A percentile compares a stretch with the other conserved stretches of the same genome.
These are phyloP conservation scores for Reutealis trisperma DNA, from an alignment of 345 rosid genomes.

Conservation along the genomic window DNA sequence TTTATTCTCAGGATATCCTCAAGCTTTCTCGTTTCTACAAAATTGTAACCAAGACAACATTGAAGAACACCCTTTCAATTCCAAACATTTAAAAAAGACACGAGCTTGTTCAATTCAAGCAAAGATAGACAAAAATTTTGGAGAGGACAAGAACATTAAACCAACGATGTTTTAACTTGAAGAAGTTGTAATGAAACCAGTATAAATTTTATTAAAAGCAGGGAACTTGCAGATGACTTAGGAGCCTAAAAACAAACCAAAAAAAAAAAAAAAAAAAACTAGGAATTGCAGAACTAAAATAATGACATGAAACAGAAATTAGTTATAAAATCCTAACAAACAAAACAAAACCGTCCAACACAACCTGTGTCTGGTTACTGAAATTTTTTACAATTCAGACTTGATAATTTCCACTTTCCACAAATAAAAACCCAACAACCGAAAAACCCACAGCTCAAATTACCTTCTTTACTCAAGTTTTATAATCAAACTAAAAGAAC, in stretches of 20 bases:
- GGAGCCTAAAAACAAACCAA: slow-evolving; percentile 10
- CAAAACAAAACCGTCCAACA: slow-evolving; percentile 26
- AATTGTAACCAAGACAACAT: slow-evolving; percentile 12
- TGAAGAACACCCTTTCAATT: slow-evolving; percentile 10
- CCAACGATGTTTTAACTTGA: neutral
- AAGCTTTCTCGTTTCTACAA: slow-evolving; percentile 22
- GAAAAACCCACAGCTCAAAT: slow-evolving; percentile 24
- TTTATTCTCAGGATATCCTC: slow-evolving; percentile 10
- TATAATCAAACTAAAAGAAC: neutral
- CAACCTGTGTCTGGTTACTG: slow-evolving; percentile 1
- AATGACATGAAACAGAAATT: slow-evolving; percentile 32
- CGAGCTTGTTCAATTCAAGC: neutral
- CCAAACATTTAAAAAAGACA: neutral
- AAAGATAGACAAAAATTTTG: neutral
- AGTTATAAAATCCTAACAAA: slow-evolving; percentile 34
- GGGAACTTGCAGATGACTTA: slow-evolving; percentile 16
- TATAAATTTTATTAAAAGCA: slow-evolving; percentile 6
- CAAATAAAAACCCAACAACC: neutral
- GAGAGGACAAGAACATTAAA: neutral
- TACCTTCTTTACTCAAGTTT: slow-evolving; percentile 25
- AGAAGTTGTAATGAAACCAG: neutral
- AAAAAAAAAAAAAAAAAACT: slow-evolving; percentile 7
- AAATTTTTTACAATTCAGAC: neutral
- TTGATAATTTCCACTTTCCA: neutral
- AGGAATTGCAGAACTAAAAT: slow-evolving; percentile 12